Conservation (phyloP, 805 yeast species). For the Zygotorulaspora chibaensis region DNA sequence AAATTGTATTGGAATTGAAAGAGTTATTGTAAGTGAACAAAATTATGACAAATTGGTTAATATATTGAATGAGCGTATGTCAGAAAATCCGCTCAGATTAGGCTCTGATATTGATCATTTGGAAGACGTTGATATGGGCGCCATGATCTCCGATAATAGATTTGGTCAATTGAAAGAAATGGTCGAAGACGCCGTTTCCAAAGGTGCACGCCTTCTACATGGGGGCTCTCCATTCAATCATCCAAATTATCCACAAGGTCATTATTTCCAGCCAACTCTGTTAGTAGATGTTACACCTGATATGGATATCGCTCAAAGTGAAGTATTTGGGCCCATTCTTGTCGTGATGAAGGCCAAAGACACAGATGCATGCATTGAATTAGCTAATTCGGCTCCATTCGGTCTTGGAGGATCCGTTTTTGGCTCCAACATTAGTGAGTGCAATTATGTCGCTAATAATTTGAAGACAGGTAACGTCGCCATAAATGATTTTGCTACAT, state of each 20-base stretch:
- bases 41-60: slow-evolving; percentile 61
- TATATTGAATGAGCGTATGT: slow-evolving; percentile 54
- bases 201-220: slow-evolving; percentile 73
- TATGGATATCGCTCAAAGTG: slow-evolving; percentile 81
- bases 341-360: slow-evolving; percentile 68
- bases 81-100: slow-evolving; percentile 48
- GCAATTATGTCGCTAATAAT: slow-evolving; percentile 58
- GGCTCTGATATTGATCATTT: slow-evolving; percentile 92
- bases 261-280: slow-evolving; percentile 87
- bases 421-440: slow-evolving; percentile 55
- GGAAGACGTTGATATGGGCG: slow-evolving; percentile 94
- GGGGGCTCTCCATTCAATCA: slow-evolving; percentile 83
- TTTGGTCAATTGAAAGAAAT: slow-evolving; percentile 64
- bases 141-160: slow-evolving; percentile 78
- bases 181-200: slow-evolving; percentile 64
- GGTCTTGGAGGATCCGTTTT: slow-evolving; percentile 93
- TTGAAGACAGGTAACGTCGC: slow-evolving; percentile 89
- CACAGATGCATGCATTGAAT: slow-evolving; percentile 61
- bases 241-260: slow-evolving; percentile 94
- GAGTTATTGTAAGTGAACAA: slow-evolving; percentile 75
- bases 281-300: slow-evolving; percentile 72
- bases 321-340: slow-evolving; percentile 91
- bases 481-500: slow-evolving; percentile 96
- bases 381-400: slow-evolving; percentile 81
- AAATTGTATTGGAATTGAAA: slow-evolving; percentile 95